A percentile compares a stretch with the other conserved stretches of the same genome.
These are phyloP conservation scores for Monosporozyma aerobia DNA, from an alignment of 805 yeast species.

Conservation along the genomic window DNA sequence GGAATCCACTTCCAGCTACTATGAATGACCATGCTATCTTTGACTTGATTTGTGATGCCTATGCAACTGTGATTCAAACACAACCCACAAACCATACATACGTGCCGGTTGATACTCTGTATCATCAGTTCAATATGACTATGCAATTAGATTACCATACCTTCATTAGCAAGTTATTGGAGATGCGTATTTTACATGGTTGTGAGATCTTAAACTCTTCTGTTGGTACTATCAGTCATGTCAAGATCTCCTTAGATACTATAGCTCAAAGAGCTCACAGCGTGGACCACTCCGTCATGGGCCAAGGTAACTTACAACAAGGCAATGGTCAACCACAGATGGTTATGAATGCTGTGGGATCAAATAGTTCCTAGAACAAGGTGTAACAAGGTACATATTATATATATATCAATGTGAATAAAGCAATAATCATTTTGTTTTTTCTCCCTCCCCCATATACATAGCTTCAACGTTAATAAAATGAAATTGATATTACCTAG, in stretches of 20 bases:
- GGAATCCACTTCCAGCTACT: not conserved
- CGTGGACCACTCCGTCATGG: not conserved
- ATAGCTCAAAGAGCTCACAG: not conserved
- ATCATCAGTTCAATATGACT: conserved; percentile 12
- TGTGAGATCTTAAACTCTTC: conserved; percentile 16
- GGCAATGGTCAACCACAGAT: not conserved
- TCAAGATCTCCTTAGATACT: conserved; percentile 9
- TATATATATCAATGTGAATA: not conserved
- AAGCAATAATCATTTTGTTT: not conserved
- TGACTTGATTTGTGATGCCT: conserved; percentile 12
- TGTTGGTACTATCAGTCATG: conserved; percentile 20
- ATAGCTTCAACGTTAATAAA: too few relatives aligned
- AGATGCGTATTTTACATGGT: conserved; percentile 15
- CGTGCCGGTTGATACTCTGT: conserved; percentile 18
- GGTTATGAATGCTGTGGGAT: not conserved
- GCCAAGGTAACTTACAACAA: not conserved
- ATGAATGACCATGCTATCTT: conserved; percentile 4
- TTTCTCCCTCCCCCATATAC: not conserved
- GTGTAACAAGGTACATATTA: not conserved
- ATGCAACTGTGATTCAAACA: conserved; percentile 5
- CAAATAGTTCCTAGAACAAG: not conserved
- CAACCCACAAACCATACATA: conserved; percentile 9
- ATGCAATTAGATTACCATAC: conserved; percentile 11
- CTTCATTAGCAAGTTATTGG: conserved; percentile 15
- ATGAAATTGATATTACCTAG: too few relatives aligned